These are phyloP conservation scores for Hypoxylon sp. DNA, from an alignment of 2,329 filamentous ascomycete species.

Conservation along the genomic window DNA sequence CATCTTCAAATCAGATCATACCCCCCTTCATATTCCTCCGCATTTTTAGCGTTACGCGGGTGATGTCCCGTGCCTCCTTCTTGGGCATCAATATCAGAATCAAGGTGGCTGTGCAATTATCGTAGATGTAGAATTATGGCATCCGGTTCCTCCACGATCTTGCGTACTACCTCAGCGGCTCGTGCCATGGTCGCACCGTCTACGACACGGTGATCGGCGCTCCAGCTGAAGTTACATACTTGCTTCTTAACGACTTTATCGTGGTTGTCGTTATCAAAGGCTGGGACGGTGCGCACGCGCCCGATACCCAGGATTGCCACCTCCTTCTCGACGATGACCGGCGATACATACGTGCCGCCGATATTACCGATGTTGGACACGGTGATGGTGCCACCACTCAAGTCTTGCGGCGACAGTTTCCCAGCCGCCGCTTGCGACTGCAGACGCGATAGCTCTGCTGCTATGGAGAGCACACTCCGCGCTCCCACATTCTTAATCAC, in stretches of 20 bases:
- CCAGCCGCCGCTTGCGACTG: slow-evolving; percentile 80
- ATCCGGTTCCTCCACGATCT: slow-evolving; percentile 86
- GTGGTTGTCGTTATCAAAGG: slow-evolving; percentile 74
- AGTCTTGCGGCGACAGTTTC: slow-evolving; percentile 80
- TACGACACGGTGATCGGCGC: slow-evolving; percentile 92
- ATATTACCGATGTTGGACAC: slow-evolving; percentile 97
- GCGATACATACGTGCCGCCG: slow-evolving; percentile 90
- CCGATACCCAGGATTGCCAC: slow-evolving; percentile 94
- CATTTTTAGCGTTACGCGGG: slow-evolving; percentile 15
- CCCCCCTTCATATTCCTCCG: slow-evolving; percentile 10
- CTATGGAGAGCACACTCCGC: slow-evolving; percentile 83
- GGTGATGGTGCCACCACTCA: slow-evolving; percentile 91
- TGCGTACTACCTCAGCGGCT: slow-evolving; percentile 85
- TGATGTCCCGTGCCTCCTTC: slow-evolving; percentile 18
- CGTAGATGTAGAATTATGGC: slow-evolving; percentile 86
- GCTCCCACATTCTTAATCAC: slow-evolving; percentile 88
- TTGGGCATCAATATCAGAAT: slow-evolving; percentile 31
- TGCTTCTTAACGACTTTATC: slow-evolving; percentile 79
- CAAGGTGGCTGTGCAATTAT: slow-evolving; percentile 60
- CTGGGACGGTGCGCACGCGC: slow-evolving; percentile 82
- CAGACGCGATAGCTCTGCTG: slow-evolving; percentile 80
- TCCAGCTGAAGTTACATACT: slow-evolving; percentile 94
- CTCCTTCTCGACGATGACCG: slow-evolving; percentile 91
- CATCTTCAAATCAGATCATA: slow-evolving; percentile 34
- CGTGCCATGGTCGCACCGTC: slow-evolving; percentile 96